Evolutionary conservation across 352 stramenopile genomes (phyloP).

Genomic region (Globisporangium ultimum): DNA sequence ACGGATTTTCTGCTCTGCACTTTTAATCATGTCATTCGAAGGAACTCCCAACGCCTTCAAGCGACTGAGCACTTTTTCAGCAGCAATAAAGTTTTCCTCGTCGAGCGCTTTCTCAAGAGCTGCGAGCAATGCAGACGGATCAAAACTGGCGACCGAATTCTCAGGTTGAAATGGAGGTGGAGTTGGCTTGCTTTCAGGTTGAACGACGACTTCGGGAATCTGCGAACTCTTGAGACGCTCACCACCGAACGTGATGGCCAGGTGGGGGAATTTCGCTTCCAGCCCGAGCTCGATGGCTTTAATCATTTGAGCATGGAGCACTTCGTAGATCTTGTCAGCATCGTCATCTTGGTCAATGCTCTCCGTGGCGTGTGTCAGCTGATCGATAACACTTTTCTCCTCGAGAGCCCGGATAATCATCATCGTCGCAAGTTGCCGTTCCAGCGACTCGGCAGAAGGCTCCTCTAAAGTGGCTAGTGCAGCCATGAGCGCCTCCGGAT

Average conservation of each 20-base stretch:
- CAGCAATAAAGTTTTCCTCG: slow-evolving; percentile 66
- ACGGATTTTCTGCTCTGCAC: slow-evolving; percentile 30
- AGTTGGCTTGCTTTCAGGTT: not conserved
- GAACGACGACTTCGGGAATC: not conserved
- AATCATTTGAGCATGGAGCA: slow-evolving; percentile 29
- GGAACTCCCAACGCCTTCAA: slow-evolving; percentile 35
- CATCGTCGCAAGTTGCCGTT: slow-evolving; percentile 77
- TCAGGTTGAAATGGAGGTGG: not conserved
- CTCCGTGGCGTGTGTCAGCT: slow-evolving; percentile 29
- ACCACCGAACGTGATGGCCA: slow-evolving; percentile 18
- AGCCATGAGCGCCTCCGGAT: slow-evolving; percentile 68
- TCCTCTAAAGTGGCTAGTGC: slow-evolving; percentile 63
- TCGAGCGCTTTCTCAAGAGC: slow-evolving; percentile 62
- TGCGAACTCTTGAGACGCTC: not conserved
- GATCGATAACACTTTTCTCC: slow-evolving; percentile 64
- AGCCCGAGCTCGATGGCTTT: slow-evolving; percentile 60
- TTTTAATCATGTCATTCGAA: slow-evolving; percentile 24
- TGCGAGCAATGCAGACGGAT: slow-evolving; percentile 36
- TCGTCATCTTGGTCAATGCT: slow-evolving; percentile 9
- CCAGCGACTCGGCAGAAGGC: slow-evolving; percentile 57
- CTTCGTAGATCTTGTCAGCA: slow-evolving; percentile 20
- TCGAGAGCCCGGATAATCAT: slow-evolving; percentile 78
- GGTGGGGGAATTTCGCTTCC: slow-evolving; percentile 44
- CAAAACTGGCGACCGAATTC: slow-evolving; percentile 5
- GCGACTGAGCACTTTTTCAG: slow-evolving; percentile 46